phyloP scores from a whole-genome alignment of 192 early-diverging fungal genomes.

The Chytriomyces sp. region DNA sequence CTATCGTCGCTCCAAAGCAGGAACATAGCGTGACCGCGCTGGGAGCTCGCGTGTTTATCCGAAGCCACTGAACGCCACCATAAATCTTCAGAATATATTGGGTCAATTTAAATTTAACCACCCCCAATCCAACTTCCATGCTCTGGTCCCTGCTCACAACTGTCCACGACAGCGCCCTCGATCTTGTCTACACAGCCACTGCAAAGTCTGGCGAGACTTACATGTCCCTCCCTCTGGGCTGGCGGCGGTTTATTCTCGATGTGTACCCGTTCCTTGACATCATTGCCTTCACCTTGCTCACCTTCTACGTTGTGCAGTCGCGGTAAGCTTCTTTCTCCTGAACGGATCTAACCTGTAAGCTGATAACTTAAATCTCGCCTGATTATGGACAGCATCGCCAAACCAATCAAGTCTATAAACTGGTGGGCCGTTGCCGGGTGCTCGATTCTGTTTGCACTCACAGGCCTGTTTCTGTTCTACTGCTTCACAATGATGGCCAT shows the following conservation, averaged over 20 bases:
- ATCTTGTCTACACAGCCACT: too few species aligned
- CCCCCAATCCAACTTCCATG: too few species aligned
- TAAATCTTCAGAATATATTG: too few species aligned
- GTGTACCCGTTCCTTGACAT: conserved; percentile 7
- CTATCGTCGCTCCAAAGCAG: too few species aligned
- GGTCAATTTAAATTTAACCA: too few species aligned
- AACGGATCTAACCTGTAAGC: background rate
- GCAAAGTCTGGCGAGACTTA: background rate
- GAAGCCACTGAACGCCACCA: too few species aligned
- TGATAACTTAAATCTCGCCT: background rate
- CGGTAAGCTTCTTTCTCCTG: background rate
- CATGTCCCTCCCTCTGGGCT: conserved; percentile 18
- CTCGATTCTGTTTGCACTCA: background rate
- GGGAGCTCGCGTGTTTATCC: too few species aligned
- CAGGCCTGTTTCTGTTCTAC: background rate
- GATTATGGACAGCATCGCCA: background rate
- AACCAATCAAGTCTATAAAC: background rate
- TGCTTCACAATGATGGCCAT: background rate
- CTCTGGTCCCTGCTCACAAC: too few species aligned
- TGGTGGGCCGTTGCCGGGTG: background rate
- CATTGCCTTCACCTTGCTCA: background rate
- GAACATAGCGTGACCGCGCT: too few species aligned
- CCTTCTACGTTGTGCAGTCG: background rate
- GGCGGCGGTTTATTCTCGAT: conserved; percentile 15
- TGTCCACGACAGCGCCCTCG: too few species aligned